Evolutionary conservation across 2,329 filamentous ascomycete genomes (phyloP).

Genomic region (Coniochaeta hoffmannii): DNA sequence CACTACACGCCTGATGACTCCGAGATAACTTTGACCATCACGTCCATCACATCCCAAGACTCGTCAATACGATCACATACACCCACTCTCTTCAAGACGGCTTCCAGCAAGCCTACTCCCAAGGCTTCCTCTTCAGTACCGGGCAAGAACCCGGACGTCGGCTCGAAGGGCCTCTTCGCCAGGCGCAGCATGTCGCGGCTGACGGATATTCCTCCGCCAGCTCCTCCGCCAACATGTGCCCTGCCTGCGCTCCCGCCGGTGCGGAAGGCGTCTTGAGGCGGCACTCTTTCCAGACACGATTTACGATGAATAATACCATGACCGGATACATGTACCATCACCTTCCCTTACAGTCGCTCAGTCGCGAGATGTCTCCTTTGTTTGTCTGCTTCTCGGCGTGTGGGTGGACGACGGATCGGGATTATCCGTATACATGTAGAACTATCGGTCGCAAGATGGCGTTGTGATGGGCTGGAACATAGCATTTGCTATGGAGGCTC

Average conservation of each 20-base stretch:
- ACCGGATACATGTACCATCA: background rate
- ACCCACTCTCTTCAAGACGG: slow-evolving; percentile 9
- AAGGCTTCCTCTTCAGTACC: slow-evolving; percentile 1
- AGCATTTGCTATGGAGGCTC: background rate
- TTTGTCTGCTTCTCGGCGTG: background rate
- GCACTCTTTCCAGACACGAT: background rate
- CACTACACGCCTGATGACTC: background rate
- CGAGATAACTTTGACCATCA: background rate
- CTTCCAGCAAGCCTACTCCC: slow-evolving; percentile 7
- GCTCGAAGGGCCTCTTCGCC: slow-evolving; percentile 17
- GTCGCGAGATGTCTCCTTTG: background rate
- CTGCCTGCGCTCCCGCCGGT: slow-evolving; percentile 41
- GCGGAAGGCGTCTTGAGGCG: slow-evolving; percentile 14
- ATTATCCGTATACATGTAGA: background rate
- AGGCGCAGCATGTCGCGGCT: slow-evolving; percentile 45
- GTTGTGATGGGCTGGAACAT: background rate
- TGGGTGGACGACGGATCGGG: background rate
- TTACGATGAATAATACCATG: background rate
- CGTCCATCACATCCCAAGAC: background rate
- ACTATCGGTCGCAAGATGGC: background rate
- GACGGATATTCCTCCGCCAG: slow-evolving; percentile 41
- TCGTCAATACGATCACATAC: background rate
- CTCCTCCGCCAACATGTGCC: slow-evolving; percentile 46
- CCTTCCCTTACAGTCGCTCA: background rate
- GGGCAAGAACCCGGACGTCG: slow-evolving; percentile 15